Conservation (phyloP, 148 eudicot species). For the Persicaria maculosa region DNA sequence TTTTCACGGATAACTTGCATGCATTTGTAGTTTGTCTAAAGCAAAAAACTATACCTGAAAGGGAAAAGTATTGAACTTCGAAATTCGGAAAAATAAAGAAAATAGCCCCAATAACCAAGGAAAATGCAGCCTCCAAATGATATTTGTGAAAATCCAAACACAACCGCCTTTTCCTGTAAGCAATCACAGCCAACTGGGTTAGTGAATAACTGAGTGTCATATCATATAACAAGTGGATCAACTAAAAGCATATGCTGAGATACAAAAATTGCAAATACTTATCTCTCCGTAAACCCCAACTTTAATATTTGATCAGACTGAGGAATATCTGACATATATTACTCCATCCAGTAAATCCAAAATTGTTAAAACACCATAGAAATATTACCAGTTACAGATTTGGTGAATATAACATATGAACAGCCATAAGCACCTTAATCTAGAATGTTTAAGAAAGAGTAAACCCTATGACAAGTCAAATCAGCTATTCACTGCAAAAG, state of each 20-base stretch:
- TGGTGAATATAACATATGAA: neutral
- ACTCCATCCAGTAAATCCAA: neutral
- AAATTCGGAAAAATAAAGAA: constrained; percentile 41
- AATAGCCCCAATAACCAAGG: constrained; percentile 93
- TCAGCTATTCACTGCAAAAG: neutral
- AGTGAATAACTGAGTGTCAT: neutral
- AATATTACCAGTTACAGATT: neutral
- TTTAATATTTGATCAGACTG: neutral
- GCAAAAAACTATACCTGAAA: constrained; percentile 48
- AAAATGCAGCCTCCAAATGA: constrained; percentile 78
- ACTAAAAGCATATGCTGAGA: neutral
- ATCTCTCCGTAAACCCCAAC: neutral
- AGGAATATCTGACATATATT: neutral
- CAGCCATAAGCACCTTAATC: neutral
- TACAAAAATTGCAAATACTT: neutral
- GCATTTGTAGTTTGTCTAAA: neutral
- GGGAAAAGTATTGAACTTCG: constrained; percentile 55
- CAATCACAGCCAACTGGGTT: constrained; percentile 12
- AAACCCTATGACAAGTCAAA: neutral
- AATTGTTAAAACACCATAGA: neutral
- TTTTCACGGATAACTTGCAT: neutral
- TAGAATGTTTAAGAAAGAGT: neutral
- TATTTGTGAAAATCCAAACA: constrained; percentile 78
- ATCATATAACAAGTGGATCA: neutral
- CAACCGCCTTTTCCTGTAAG: constrained; percentile 74